These are phyloP conservation scores for Colletotrichum graminicola DNA, from an alignment of 2,329 filamentous ascomycete species.

Conservation along the genomic window DNA sequence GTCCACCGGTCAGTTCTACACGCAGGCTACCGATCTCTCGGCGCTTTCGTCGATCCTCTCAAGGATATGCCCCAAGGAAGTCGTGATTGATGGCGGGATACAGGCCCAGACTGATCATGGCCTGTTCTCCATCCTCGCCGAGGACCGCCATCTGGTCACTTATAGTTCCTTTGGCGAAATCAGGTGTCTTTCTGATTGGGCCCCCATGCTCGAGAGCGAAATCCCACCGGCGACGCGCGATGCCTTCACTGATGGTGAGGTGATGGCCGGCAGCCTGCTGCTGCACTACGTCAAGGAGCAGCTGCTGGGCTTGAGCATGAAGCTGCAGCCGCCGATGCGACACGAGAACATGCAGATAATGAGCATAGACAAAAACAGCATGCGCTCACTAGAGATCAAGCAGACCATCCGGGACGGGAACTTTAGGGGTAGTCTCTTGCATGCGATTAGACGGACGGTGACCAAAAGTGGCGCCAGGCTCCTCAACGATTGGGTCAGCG, in stretches of 20 bases:
- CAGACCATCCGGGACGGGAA: constrained; percentile 84
- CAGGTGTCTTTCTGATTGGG: constrained; percentile 74
- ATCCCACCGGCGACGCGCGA: constrained; percentile 65
- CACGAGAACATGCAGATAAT: constrained; percentile 82
- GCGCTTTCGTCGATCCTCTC: constrained; percentile 85
- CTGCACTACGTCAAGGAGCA: constrained; percentile 86
- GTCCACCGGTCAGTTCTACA: constrained; percentile 94
- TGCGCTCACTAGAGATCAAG: constrained; percentile 90
- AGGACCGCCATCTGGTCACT: constrained; percentile 82
- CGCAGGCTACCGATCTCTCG: constrained; percentile 78
- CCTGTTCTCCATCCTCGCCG: constrained; percentile 76
- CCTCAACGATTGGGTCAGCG: constrained; percentile 86
- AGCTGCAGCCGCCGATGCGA: constrained; percentile 84
- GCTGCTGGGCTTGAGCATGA: constrained; percentile 81
- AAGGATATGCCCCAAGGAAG: constrained; percentile 85
- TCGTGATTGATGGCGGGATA: constrained; percentile 79
- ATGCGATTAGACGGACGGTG: constrained; percentile 89
- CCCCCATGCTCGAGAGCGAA: constrained; percentile 79
- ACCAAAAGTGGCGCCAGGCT: constrained; percentile 92
- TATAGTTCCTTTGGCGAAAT: constrained; percentile 69
- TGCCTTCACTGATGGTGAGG: constrained; percentile 76
- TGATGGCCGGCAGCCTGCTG: constrained; percentile 82
- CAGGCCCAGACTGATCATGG: constrained; percentile 69
- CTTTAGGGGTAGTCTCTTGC: constrained; percentile 86
- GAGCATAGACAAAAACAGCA: constrained; percentile 91